These are phyloP conservation scores for Curvularia hawaiiensis DNA, from an alignment of 2,329 filamentous ascomycete genomes.

Conservation along the genomic window DNA sequence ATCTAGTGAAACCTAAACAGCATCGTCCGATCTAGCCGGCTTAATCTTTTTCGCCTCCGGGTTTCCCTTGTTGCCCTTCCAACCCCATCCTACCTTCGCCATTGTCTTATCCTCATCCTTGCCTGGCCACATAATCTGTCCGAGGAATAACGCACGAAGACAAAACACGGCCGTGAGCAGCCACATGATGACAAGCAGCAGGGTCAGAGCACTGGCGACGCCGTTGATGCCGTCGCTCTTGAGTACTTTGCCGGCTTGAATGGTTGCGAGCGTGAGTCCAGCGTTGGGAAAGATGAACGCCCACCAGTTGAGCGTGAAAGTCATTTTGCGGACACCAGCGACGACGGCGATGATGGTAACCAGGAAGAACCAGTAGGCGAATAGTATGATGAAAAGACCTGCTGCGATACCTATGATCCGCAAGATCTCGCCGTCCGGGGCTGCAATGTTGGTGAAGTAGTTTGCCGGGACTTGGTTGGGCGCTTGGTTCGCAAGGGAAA, in stretches of 20 bases:
- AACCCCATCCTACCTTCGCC: slow-evolving; percentile 33
- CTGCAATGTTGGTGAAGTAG: slow-evolving; percentile 39
- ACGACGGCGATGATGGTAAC: slow-evolving; percentile 49
- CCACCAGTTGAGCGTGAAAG: slow-evolving; percentile 53
- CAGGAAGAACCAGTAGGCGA: slow-evolving; percentile 59
- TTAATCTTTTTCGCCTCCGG: slow-evolving; percentile 18
- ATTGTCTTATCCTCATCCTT: slow-evolving; percentile 44
- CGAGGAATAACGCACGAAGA: slow-evolving; percentile 55
- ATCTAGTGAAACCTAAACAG: neutral
- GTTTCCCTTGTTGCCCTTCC: slow-evolving; percentile 26
- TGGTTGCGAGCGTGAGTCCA: slow-evolving; percentile 65
- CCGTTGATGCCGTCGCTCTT: slow-evolving; percentile 59
- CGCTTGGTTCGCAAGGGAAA: slow-evolving; percentile 53
- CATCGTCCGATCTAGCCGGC: slow-evolving; percentile 6
- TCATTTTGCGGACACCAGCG: slow-evolving; percentile 48
- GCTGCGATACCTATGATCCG: slow-evolving; percentile 51
- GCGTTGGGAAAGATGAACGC: slow-evolving; percentile 71
- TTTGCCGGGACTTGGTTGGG: slow-evolving; percentile 42
- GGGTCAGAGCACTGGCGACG: slow-evolving; percentile 61
- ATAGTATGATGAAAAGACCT: slow-evolving; percentile 55
- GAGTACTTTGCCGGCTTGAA: slow-evolving; percentile 61
- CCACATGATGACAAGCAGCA: slow-evolving; percentile 62
- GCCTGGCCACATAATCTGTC: slow-evolving; percentile 62
- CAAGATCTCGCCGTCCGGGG: slow-evolving; percentile 46
- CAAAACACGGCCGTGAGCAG: slow-evolving; percentile 58